Base-by-base conservation (phyloP, 2,329 filamentous ascomycete genomes). In the Drechslera avenae region DNA sequence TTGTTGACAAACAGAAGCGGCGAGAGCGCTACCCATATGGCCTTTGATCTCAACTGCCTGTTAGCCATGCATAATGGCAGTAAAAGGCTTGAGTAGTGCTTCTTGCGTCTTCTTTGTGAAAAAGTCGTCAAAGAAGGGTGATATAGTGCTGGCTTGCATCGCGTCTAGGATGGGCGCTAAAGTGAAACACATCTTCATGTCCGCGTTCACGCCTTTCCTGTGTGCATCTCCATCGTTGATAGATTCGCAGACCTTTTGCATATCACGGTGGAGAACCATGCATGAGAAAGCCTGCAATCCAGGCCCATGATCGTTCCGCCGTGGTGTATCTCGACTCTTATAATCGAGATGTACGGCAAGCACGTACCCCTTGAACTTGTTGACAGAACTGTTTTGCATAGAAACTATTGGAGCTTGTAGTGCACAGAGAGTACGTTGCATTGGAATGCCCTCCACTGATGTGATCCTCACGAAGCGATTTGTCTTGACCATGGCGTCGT, bases 51-150 rank as follows among this genome's bases (percentile, higher is more conserved):
- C 40, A 4, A 58, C 42, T 13, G 37, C 13, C 14, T 53, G 45
- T 17, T 54, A 59, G 2, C 62, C 62, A 14, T 55, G 45, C 7
- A 63, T 35, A 7, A 41, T 28, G 6, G 34, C 45, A 17, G 40
- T 50, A 41, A 65, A 53, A 5, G 60, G 56, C n/a, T 37, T 40
- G 8, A 65, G 43, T 2, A 65, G 42, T 2, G 35, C 35, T 39
- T 58, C n/a, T 32, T 65, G 60, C 0, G 50, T 66, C 5, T 48
- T 54, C 9, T 47, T 39, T 1, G 57, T 54, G 43, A 62, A 64
- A 55, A 60, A 62, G 6, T 47, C 45, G 10, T 36, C 16, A 19
- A 52, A 48, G 8, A 34, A 32, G 13, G 32, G 36, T 14, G 17
- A 32, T n/a, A 31, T 5, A 3, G 14, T 39, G 13, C 5, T 31